A percentile compares a stretch with the other conserved stretches of the same genome.
Evolutionary conservation across 345 rosid genomes (phyloP).

Genomic region (Nephelium lappaceum): DNA sequence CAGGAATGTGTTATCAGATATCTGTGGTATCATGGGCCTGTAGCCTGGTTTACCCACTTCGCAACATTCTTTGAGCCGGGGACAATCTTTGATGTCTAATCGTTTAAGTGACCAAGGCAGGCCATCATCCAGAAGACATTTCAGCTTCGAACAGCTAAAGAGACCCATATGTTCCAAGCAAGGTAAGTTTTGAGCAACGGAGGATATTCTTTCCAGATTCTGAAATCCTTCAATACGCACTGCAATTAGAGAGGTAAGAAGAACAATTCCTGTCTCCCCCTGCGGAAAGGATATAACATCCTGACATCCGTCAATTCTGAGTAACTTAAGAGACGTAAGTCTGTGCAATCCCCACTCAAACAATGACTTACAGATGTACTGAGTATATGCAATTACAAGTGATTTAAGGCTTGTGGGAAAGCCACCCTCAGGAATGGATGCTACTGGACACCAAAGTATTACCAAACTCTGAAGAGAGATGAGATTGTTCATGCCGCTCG

Average conservation of each 20-base stretch:
- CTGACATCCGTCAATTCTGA: constrained; percentile 13
- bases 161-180: constrained; percentile 17
- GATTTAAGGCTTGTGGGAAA: constrained; percentile 14
- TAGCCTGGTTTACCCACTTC: constrained; percentile 2
- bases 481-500: background rate
- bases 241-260: constrained; percentile 17
- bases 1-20: background rate
- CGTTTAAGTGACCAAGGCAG: background rate
- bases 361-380: background rate
- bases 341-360: constrained; percentile 28
- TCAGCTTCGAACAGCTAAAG: constrained; percentile 16
- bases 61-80: background rate
- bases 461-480: constrained; percentile 7
- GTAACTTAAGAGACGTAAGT: constrained; percentile 14
- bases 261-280: constrained; percentile 14
- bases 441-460: background rate
- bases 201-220: constrained; percentile 17
- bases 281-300: constrained; percentile 25
- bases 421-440: constrained; percentile 11
- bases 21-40: constrained; percentile 15
- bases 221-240: constrained; percentile 18
- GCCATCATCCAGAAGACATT: background rate
- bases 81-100: background rate
- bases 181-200: constrained; percentile 9
- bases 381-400: no score